These are phyloP conservation scores for Macrolepiota dolichaula DNA, from an alignment of 768 basidiomycete genomes.

Conservation along the genomic window DNA sequence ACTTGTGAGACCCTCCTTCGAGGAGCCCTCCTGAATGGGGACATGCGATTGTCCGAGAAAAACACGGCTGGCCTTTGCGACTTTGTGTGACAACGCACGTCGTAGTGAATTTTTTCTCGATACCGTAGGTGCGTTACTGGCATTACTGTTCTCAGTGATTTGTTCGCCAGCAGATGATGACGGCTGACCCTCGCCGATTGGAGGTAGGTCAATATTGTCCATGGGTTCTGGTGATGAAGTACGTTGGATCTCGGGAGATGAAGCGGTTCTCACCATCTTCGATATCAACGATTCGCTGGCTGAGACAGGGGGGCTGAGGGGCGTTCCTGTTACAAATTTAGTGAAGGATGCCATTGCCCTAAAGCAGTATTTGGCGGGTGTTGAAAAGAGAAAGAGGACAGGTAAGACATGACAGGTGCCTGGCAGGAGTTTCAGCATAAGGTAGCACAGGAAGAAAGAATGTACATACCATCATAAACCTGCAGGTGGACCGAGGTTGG, in stretches of 20 bases:
- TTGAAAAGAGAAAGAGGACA: conserved; percentile 71
- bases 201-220: not conserved
- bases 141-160: not conserved
- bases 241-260: not conserved
- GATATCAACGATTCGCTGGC: not conserved
- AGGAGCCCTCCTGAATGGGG: conserved; percentile 2
- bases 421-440: conserved; percentile 23
- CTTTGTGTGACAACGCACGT: conserved; percentile 19
- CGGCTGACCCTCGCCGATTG: not conserved
- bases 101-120: conserved; percentile 17
- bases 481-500: conserved; percentile 88
- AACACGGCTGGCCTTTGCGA: conserved; percentile 15
- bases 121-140: not conserved
- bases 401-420: conserved; percentile 74
- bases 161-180: not conserved
- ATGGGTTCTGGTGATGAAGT: conserved; percentile 2
- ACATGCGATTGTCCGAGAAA: conserved; percentile 14
- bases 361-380: conserved; percentile 77
- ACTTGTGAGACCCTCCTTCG: conserved; percentile 29
- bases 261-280: not conserved
- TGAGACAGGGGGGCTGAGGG: conserved; percentile 15
- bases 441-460: conserved; percentile 12
- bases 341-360: conserved; percentile 72
- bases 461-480: conserved; percentile 77
- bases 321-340: conserved; percentile 59